Percentiles rank a stretch among this genome's conserved stretches.
phyloP scores from a whole-genome alignment of 768 basidiomycete species.

The Lactarius sanguifluus region DNA sequence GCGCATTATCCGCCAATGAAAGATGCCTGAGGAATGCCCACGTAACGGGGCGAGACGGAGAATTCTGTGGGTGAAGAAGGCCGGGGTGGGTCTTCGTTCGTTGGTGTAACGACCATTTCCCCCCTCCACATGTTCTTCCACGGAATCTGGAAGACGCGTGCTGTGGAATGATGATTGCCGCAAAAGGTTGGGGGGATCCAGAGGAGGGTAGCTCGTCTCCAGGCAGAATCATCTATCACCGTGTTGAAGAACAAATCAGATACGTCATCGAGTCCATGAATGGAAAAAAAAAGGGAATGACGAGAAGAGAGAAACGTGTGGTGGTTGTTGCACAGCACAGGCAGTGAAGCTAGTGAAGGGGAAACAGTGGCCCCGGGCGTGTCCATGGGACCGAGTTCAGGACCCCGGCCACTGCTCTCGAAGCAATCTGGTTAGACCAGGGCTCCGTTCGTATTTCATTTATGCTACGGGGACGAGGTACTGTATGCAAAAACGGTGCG shows the following conservation, averaged over 20 bases:
- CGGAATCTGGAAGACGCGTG: too few species aligned
- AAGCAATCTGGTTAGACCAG: too few species aligned
- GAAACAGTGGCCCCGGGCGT: not conserved
- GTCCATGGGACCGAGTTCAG: not conserved
- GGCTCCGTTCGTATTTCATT: constrained; percentile 27
- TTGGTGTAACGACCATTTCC: too few species aligned
- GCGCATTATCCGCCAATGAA: too few species aligned
- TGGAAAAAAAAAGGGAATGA: constrained; percentile 51
- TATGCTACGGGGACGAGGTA: too few species aligned
- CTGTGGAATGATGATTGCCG: too few species aligned
- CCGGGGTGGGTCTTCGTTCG: too few species aligned
- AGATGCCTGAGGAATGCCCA: constrained; percentile 29
- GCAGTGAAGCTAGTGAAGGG: not conserved
- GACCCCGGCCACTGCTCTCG: constrained; percentile 7
- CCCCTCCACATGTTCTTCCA: too few species aligned
- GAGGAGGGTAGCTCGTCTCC: too few species aligned
- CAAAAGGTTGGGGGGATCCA: too few species aligned
- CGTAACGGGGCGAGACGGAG: too few species aligned
- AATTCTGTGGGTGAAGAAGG: too few species aligned
- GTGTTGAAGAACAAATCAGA: constrained; percentile 73
- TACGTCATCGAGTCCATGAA: constrained; percentile 82
- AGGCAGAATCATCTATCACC: constrained; percentile 71
- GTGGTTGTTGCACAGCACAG: constrained; percentile 10
- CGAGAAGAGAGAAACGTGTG: constrained; percentile 36
- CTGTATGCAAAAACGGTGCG: constrained; percentile 41